A percentile compares a stretch with the other conserved stretches of the same genome.
Evolutionary conservation across 2,329 filamentous ascomycete genomes (phyloP).

Genomic region (Ilyonectria mors-panacis): DNA sequence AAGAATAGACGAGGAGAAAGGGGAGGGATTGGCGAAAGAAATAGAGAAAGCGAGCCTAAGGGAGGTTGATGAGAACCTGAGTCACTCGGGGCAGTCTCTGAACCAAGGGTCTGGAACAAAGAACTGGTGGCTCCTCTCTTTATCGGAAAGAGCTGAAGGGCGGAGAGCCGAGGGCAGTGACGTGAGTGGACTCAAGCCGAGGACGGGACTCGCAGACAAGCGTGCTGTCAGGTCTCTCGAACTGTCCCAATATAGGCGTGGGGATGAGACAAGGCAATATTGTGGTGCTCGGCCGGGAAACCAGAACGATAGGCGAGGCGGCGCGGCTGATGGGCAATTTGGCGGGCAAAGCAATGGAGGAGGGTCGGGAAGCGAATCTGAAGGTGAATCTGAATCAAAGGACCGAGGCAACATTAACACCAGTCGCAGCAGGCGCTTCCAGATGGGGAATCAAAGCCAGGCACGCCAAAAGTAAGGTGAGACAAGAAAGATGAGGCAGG

Average conservation of each 20-base stretch:
- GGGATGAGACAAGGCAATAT: constrained; percentile 28
- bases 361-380: constrained; percentile 8
- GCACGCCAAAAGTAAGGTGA: constrained; percentile 6
- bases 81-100: constrained; percentile 1
- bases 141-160: constrained; percentile 8
- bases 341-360: not conserved
- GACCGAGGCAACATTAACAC: constrained; percentile 14
- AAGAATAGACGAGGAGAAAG: not conserved
- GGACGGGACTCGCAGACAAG: constrained; percentile 19
- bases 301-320: not conserved
- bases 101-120: constrained; percentile 5
- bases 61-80: constrained; percentile 13
- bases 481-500: constrained; percentile 8
- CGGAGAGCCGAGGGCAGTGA: constrained; percentile 1
- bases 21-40: not conserved
- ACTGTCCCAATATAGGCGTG: constrained; percentile 1
- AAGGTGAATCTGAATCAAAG: constrained; percentile 17
- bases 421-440: constrained; percentile 7
- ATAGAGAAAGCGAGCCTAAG: constrained; percentile 2
- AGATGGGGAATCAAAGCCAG: constrained; percentile 3
- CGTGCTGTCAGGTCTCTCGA: constrained; percentile 1
- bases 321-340: constrained; percentile 8
- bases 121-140: constrained; percentile 5
- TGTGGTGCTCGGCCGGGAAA: constrained; percentile 9
- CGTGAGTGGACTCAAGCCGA: constrained; percentile 6